A percentile compares a stretch with the other conserved stretches of the same genome.
phyloP scores from a whole-genome alignment of 2,329 filamentous ascomycete species.

The Aspergillus phoenicis region DNA sequence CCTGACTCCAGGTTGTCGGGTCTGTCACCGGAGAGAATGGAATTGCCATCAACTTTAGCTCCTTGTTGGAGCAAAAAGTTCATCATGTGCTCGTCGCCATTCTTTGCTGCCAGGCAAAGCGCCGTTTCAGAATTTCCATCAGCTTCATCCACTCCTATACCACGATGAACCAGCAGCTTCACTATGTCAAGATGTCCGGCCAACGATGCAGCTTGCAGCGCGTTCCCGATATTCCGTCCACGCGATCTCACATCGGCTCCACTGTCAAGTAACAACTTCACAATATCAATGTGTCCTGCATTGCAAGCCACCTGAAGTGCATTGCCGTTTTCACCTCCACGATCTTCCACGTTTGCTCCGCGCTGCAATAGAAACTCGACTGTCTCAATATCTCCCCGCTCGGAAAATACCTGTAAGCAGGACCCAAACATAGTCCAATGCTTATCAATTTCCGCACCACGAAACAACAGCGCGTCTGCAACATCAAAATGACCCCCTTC shows the following conservation, averaged over 20 bases:
- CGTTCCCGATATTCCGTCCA: not conserved
- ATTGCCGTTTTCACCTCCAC: not conserved
- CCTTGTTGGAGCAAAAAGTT: too few species aligned
- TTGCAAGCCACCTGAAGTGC: not conserved
- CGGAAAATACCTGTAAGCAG: not conserved
- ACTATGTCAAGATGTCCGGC: not conserved
- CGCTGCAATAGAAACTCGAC: not conserved
- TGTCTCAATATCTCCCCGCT: not conserved
- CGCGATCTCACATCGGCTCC: not conserved
- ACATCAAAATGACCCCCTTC: not conserved
- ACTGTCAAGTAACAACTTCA: not conserved
- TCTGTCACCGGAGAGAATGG: too few species aligned
- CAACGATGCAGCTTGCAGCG: not conserved
- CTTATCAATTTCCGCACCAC: not conserved
- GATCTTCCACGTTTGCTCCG: not conserved
- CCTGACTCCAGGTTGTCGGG: too few species aligned
- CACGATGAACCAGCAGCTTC: too few species aligned
- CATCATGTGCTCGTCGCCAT: too few species aligned
- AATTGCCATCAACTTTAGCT: too few species aligned
- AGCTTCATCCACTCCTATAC: too few species aligned
- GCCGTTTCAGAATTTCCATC: too few species aligned
- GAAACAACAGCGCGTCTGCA: not conserved
- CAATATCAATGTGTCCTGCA: not conserved
- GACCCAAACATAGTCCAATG: not conserved
- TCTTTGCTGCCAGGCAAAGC: too few species aligned